Evolutionary conservation across 1,284 basidiomycete species (phyloP), one percentile per base, ranked within the genome.

Genomic region (Ustilago curta): DNA sequence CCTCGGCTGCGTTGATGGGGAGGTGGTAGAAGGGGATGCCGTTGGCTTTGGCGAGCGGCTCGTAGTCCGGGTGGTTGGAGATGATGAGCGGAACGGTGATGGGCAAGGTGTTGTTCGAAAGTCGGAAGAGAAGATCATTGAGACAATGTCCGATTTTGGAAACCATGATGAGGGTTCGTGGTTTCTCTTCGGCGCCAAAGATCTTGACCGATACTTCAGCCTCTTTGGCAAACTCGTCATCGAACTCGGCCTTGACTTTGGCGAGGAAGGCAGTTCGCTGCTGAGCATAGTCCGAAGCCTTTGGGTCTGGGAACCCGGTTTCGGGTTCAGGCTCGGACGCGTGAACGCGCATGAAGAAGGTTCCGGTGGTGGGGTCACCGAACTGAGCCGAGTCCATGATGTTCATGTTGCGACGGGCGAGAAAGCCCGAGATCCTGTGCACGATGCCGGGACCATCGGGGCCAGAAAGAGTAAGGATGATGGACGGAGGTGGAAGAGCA

Each of bases 311-410:
- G 27, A 65, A 58, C 23, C 73, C 73, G 37, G 61, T 56, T 12
- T 67, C 68, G 18, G 73, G 67, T 5, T 65, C 45, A 11, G 74
- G 73, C 21, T 73, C 68, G 8, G 65, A 73, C n/a, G 81, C 78
- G 47, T 83, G 81, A 11, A 83, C 78, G 29, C 83, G 73, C 83
- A 84, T 84, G 59, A 84, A 84, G 75, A 84, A 84, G n/a, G 69
- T 70, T 4, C 67, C 65, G 3, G 82, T 83, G n/a, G 65, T 69
- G 4, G 77, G 68, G 49, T 84, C 83, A 16, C 77, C 76, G 56
- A 75, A 84, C 60, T 84, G 83, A 4, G 79, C 82, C 12, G 80
- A 83, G 56, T 83, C 80, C 55, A 81, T 74, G 61, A 84, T 84
- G 70, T 84, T 83, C 66, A 79, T 77, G 58, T 67, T 72, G 16